Conservation (phyloP, 73 alveolate genomes). For the Paramecium primaurelia region DNA sequence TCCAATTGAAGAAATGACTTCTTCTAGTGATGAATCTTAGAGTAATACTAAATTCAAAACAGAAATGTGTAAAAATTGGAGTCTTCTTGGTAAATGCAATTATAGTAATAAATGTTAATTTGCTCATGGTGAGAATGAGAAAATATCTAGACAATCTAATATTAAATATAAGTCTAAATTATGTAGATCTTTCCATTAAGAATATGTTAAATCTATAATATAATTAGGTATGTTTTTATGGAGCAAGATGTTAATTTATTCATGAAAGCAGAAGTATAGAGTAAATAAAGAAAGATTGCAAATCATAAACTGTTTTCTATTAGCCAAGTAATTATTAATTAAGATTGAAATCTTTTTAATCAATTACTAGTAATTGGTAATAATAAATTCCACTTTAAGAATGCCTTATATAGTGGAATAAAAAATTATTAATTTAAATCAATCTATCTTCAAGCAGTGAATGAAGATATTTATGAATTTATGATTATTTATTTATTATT, state of each 20-base stretch:
- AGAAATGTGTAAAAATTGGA: constrained; percentile 96
- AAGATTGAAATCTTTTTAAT: constrained; percentile 2
- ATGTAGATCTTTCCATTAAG: constrained; percentile 82
- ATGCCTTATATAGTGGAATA: neutral
- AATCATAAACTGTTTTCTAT: neutral
- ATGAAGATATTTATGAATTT: neutral
- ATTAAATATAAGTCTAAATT: constrained; percentile 82
- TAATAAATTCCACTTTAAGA: neutral
- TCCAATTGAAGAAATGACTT: constrained; percentile 28
- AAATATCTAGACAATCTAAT: constrained; percentile 64
- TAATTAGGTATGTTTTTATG: constrained; percentile 86
- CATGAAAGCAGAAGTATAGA: constrained; percentile 86
- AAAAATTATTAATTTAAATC: neutral
- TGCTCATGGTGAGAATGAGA: constrained; percentile 93
- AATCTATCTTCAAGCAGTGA: constrained; percentile 30
- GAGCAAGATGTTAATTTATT: constrained; percentile 87
- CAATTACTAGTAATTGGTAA: neutral
- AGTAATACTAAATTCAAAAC: constrained; percentile 81
- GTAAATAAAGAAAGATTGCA: constrained; percentile 61
- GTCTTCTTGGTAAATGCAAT: constrained; percentile 85
- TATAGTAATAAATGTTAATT: constrained; percentile 91
- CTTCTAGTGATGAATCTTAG: constrained; percentile 32
- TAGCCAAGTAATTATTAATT: neutral
- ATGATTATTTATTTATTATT: neutral
- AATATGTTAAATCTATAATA: neutral